Percentiles rank a stretch among this genome's conserved stretches.
Conservation (phyloP, 768 basidiomycete species). For the Pisolithus sp. region DNA sequence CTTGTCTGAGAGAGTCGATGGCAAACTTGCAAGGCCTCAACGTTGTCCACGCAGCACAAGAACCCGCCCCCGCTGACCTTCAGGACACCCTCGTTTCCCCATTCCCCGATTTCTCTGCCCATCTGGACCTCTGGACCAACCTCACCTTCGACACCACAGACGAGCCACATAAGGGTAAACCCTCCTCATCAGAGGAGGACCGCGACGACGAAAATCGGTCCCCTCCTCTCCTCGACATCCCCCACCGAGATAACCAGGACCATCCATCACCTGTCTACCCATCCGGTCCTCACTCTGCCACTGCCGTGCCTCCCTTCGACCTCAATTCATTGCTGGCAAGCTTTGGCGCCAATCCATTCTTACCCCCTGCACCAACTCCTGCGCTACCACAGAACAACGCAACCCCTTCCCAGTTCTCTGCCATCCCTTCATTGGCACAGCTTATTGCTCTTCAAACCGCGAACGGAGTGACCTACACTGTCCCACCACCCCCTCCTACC, state of each 20-base stretch:
- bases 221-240: conserved; percentile 17
- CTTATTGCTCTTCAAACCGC: conserved; percentile 55
- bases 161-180: conserved; percentile 43
- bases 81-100: conserved; percentile 59
- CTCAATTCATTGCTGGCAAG: conserved; percentile 30
- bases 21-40: conserved; percentile 70
- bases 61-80: conserved; percentile 28
- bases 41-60: conserved; percentile 54
- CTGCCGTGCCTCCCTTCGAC: conserved; percentile 39
- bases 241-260: conserved; percentile 49
- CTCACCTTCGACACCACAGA: conserved; percentile 66
- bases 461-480: conserved; percentile 21
- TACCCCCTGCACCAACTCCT: conserved; percentile 16
- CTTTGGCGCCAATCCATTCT: conserved; percentile 41
- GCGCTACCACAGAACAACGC: conserved; percentile 24
- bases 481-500: conserved; percentile 12
- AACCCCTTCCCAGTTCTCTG: conserved; percentile 5
- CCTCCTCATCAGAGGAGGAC: conserved; percentile 14
- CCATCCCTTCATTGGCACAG: conserved; percentile 60
- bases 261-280: background rate
- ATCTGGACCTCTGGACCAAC: conserved; percentile 81
- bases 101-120: conserved; percentile 69
- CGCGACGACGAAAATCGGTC: conserved; percentile 36
- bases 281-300: conserved; percentile 23
- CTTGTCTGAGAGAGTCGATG: too few relatives aligned